Base-by-base conservation (phyloP, 2,329 filamentous ascomycete genomes). In the Paraconiothyrium brasiliense region DNA sequence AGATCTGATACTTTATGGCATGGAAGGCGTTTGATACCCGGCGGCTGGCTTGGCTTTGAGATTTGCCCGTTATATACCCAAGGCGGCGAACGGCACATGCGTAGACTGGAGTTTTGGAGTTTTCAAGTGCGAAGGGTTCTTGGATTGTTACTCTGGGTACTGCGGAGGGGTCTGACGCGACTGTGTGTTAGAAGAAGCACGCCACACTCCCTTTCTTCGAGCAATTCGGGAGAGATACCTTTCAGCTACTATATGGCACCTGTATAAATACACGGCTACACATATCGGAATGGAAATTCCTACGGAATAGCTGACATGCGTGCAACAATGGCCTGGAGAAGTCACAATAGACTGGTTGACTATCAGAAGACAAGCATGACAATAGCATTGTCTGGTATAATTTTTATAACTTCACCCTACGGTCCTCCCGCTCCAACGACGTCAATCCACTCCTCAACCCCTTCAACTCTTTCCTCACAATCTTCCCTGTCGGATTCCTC, bases 11-110 rank as follows among this genome's bases (percentile, higher is more conserved):
- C 63, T 67, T 70, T 62, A 62, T 51, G 62, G 69, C 70, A 72
- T 76, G 66, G 62, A 24, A 62, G 73, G 73, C 74, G 73, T 75
- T 76, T 65, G 69, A 76, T 75, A 76, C 71, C 74, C 72, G 54
- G 66, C 52, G 52, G 63, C 39, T 41, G 39, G 16, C 39, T 41
- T 41, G 39, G 39, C 57, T 59, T 64, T 58, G 48, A 59, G 58
- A 35, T 62, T 54, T 48, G 63, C 59, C 50, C 50, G 59, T 61
- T 64, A 54, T 60, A 64, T 61, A 61, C 62, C 59, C 61, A 11
- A n/a, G 54, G 58, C 35, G 59, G 41, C 49, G 39, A 39, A 46
- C 50, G 39, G 50, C 22, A 52, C 27, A 47, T 60, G 61, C 61
- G 55, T 63, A 39, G 37, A 27, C 20, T 41, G 61, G 54, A 43